phyloP scores from a whole-genome alignment of 805 yeast species.

The Nakazawaea ishiwadae region DNA sequence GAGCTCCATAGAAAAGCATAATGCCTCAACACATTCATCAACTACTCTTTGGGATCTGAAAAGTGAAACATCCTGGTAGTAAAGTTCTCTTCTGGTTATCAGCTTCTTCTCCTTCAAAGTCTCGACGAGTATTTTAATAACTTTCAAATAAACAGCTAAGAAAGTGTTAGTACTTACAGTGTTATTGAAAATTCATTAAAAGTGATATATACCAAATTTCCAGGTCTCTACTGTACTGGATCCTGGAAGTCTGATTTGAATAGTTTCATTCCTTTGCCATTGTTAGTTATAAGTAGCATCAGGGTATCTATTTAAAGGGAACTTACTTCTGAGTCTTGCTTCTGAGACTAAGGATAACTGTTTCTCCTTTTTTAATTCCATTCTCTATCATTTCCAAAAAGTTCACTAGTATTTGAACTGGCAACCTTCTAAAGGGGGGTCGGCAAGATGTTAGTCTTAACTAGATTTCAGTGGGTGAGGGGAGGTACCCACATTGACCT shows the following conservation, averaged over 20 bases:
- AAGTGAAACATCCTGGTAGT: constrained; percentile 50
- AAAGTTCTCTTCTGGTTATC: constrained; percentile 52
- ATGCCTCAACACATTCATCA: constrained; percentile 31
- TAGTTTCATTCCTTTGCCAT: too few relatives aligned
- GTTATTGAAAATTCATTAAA: too few relatives aligned
- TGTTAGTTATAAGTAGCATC: too few relatives aligned
- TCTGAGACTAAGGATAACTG: neutral
- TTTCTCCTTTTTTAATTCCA: neutral
- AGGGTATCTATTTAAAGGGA: neutral
- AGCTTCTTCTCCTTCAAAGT: constrained; percentile 6
- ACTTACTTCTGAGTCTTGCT: too few relatives aligned
- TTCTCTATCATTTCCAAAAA: constrained; percentile 1
- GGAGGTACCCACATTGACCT: too few relatives aligned
- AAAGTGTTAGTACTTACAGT: constrained; percentile 17
- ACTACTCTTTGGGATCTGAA: constrained; percentile 41
- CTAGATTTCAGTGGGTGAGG: too few relatives aligned
- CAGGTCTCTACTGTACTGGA: constrained; percentile 1
- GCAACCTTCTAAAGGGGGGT: neutral
- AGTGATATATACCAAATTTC: constrained; percentile 7
- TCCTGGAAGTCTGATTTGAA: neutral
- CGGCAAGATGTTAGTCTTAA: too few relatives aligned
- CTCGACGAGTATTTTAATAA: constrained; percentile 8
- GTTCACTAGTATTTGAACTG: neutral
- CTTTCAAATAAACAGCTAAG: constrained; percentile 11
- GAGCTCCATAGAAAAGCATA: constrained; percentile 34